Conservation (phyloP, 495 filamentous ascomycete genomes). For the Lophium mytilinum region DNA sequence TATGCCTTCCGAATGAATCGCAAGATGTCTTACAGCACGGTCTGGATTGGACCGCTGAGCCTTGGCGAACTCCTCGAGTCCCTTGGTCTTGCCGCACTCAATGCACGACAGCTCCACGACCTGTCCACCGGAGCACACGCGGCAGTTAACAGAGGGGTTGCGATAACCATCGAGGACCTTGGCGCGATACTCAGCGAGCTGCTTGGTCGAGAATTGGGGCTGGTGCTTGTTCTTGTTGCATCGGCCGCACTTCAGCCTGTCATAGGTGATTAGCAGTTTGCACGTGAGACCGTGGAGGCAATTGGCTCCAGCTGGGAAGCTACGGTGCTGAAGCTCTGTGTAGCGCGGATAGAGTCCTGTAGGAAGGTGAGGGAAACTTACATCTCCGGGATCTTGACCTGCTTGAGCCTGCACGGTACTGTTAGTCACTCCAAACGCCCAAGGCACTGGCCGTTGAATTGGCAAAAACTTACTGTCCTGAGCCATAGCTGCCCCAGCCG, state of each 20-base stretch:
- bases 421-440: too few species aligned
- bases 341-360: too few species aligned
- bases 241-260: conserved; percentile 10
- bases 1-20: not conserved
- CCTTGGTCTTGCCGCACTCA: conserved; percentile 42
- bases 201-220: conserved; percentile 15
- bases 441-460: too few species aligned
- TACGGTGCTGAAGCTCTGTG: too few species aligned
- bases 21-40: conserved; percentile 30
- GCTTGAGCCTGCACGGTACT: too few species aligned
- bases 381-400: too few species aligned
- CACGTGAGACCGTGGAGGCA: too few species aligned
- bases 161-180: conserved; percentile 1
- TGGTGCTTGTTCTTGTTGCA: conserved; percentile 5
- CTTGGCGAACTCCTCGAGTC: conserved; percentile 49
- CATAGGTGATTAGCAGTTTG: too few species aligned
- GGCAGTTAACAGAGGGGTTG: conserved; percentile 23
- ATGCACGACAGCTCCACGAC: conserved; percentile 30
- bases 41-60: conserved; percentile 43
- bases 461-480: too few species aligned
- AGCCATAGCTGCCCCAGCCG: too few species aligned
- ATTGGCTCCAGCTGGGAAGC: too few species aligned
- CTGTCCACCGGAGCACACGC: conserved; percentile 30
- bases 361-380: too few species aligned
- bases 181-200: conserved; percentile 9